Conservation (phyloP, 345 rosid species). For the Brassica incana region DNA sequence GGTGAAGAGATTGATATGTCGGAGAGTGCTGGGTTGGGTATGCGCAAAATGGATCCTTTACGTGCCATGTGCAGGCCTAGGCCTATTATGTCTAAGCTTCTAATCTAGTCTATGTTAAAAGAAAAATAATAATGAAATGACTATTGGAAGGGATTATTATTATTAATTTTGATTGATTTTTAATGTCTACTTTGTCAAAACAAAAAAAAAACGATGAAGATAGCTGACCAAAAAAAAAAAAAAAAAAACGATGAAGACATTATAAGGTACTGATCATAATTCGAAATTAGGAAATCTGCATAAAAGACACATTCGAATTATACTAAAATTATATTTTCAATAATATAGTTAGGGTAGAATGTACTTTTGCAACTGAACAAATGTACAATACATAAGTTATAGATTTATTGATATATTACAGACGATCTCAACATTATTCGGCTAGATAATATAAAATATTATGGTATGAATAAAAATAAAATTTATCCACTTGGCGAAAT, state of each 20-base stretch:
- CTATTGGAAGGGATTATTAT: neutral
- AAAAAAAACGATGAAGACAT: too few relatives aligned
- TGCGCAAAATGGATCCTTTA: constrained; percentile 46
- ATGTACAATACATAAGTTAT: neutral
- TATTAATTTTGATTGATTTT: neutral
- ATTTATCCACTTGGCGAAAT: neutral
- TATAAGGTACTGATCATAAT: neutral
- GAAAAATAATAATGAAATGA: neutral
- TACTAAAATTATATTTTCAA: neutral
- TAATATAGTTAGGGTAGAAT: neutral
- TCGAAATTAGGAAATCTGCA: neutral
- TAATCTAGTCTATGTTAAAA: neutral
- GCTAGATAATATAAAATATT: neutral
- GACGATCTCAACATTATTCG: neutral
- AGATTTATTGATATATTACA: neutral
- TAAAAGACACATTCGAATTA: neutral
- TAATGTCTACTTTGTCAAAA: neutral
- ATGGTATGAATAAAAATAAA: neutral
- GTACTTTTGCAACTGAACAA: neutral
- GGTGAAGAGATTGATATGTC: constrained; percentile 44
- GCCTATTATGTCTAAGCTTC: constrained; percentile 19
- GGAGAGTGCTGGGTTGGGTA: constrained; percentile 41
- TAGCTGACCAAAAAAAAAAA: too few relatives aligned
- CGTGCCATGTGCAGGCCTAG: constrained; percentile 38
- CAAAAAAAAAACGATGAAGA: too few relatives aligned